Evolutionary conservation across 352 stramenopile genomes (phyloP).

Genomic region (Phytophthora pisi): DNA sequence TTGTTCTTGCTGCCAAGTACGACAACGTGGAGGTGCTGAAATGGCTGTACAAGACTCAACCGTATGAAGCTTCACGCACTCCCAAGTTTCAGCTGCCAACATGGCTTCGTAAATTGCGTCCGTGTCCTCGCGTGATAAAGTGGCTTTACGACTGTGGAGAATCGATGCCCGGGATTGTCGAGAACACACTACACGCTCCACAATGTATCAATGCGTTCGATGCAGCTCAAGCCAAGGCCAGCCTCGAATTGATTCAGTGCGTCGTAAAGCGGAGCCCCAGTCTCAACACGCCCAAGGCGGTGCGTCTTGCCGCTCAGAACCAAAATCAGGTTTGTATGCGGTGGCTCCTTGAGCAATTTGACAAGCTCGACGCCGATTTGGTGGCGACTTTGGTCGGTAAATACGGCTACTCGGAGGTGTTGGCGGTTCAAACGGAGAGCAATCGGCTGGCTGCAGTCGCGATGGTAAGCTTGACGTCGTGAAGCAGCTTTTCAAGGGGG

Average conservation of each 20-base stretch:
- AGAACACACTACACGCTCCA: not conserved
- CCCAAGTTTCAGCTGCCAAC: not conserved
- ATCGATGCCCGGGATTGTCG: not conserved
- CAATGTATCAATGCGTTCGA: too few species aligned
- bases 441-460: too few species aligned
- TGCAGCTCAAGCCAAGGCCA: not conserved
- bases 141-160: not conserved
- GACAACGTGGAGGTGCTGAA: not conserved
- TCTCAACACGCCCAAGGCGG: not conserved
- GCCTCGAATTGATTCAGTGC: constrained; percentile 1
- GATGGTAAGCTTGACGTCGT: too few species aligned
- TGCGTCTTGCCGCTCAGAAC: not conserved
- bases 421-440: too few species aligned
- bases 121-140: not conserved
- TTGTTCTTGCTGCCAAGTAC: not conserved
- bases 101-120: not conserved
- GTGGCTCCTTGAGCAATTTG: too few species aligned
- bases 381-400: too few species aligned
- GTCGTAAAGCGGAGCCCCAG: not conserved
- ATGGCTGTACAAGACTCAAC: constrained; percentile 3
- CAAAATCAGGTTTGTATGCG: too few species aligned
- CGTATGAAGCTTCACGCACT: not conserved
- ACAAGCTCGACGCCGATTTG: too few species aligned
- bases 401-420: too few species aligned
- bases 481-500: too few species aligned